Percentiles rank a stretch among this genome's conserved stretches.
phyloP scores from a whole-genome alignment of 2,329 filamentous ascomycete species.

The Cercospora brassicicola region DNA sequence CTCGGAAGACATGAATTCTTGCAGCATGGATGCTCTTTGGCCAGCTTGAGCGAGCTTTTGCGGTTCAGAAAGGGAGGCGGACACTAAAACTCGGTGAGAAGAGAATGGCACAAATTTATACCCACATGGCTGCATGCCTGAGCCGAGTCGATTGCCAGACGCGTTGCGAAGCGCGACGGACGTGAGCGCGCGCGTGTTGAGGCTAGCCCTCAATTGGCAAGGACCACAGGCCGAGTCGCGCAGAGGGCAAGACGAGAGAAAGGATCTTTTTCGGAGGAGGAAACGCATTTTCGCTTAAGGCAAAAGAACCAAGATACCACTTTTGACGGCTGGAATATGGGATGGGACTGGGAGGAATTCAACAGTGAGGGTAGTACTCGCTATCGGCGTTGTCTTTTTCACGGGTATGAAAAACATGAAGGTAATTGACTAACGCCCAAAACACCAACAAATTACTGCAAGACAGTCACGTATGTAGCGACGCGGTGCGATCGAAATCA shows the following conservation, averaged over 20 bases:
- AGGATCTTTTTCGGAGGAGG: background rate
- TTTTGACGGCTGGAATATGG: slow-evolving; percentile 14
- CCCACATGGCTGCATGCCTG: slow-evolving; percentile 1
- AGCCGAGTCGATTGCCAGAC: background rate
- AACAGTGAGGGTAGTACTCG: background rate
- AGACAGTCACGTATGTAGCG: slow-evolving; percentile 12
- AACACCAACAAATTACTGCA: slow-evolving; percentile 2
- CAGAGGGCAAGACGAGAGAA: background rate
- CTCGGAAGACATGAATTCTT: slow-evolving; percentile 90
- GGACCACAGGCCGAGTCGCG: background rate
- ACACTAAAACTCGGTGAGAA: slow-evolving; percentile 37
- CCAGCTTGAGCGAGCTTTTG: slow-evolving; percentile 80
- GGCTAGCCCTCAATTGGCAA: background rate
- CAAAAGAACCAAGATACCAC: slow-evolving; percentile 16
- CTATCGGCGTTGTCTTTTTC: slow-evolving; percentile 8
- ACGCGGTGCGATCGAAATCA: slow-evolving; percentile 5
- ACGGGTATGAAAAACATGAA: slow-evolving; percentile 8
- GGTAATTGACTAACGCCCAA: slow-evolving; percentile 16
- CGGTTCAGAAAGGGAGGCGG: slow-evolving; percentile 74
- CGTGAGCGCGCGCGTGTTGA: background rate
- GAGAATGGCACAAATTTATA: background rate
- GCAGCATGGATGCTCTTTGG: slow-evolving; percentile 81
- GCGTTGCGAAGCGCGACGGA: background rate
- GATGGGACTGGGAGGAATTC: background rate
- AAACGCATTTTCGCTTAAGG: background rate